Base-by-base conservation (phyloP, 352 stramenopile genomes). In the Blastocystis sp. region DNA sequence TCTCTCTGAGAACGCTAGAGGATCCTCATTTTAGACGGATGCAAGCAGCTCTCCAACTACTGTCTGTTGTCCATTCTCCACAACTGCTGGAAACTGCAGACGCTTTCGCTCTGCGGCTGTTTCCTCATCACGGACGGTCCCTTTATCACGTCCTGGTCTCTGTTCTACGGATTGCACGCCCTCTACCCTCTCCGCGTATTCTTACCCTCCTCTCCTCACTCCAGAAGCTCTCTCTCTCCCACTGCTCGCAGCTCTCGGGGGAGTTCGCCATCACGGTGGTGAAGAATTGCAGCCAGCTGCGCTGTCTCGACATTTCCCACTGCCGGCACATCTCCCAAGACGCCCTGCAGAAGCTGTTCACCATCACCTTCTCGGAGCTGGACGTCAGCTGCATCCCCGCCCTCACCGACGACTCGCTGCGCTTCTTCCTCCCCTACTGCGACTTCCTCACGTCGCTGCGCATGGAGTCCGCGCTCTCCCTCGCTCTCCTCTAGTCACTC, bases 81-180 rank as follows among this genome's bases (percentile, higher is more conserved):
- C n/a, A 81, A 81, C 48, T 81, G 69, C 34, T 81, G 69, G 69
- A 81, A 81, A 51, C 48, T 81, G 69, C 44, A 81, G 46, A 27
- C 42, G 3, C 48, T 81, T 14, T 81, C 69, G 11, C 48, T 81
- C 21, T 46, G 38, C 27, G 69, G 69, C 18, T 81, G 69, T 40
- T 81, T 64, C n/a, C 69, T 81, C 2, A 81, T 81, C 42, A 81
- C 69, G 24, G 69, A 81, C 53, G 69, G 42, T 34, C 69, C 69
- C 21, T 81, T 81, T 61, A 81, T 64, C 46, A 63, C 69, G 9
- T 81, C 69, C 27, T 81, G 69, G 18, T 81, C 69, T 21, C 53
- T 81, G 24, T 81, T 81, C 69, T 81, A 81, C 36, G 69, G 69
- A n/a, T 38, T 81, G n/a, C 69, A 81, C 53, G 69, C 69, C 18